phyloP scores from a whole-genome alignment of 2,329 filamentous ascomycete species.

The Teratosphaeria zuluensis region DNA sequence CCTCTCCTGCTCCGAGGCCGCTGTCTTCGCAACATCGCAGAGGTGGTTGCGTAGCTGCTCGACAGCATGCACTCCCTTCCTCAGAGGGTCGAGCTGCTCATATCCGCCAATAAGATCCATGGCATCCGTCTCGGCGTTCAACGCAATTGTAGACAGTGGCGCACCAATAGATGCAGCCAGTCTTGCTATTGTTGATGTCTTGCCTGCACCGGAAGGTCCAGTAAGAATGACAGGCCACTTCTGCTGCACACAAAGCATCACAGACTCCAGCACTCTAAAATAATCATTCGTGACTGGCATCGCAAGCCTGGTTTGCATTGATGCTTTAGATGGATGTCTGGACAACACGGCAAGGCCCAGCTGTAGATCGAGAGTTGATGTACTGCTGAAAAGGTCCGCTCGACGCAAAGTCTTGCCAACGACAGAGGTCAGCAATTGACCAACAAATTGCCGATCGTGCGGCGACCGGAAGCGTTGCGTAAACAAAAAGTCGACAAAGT shows the following conservation, averaged over 20 bases:
- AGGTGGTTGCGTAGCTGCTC: conserved; percentile 2
- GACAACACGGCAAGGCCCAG: conserved; percentile 64
- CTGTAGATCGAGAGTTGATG: conserved; percentile 58
- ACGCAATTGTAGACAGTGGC: conserved; percentile 67
- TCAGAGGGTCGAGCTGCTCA: conserved; percentile 78
- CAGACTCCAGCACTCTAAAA: conserved; percentile 68
- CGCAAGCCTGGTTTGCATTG: not conserved
- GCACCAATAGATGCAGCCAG: conserved; percentile 72
- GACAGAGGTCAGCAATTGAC: conserved; percentile 54
- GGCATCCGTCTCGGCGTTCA: conserved; percentile 92
- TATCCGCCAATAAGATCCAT: conserved; percentile 97
- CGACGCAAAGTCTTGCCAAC: conserved; percentile 42
- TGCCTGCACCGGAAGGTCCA: conserved; percentile 76
- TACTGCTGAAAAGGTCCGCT: conserved; percentile 59
- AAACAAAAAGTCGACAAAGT: conserved; percentile 76
- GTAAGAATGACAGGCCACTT: conserved; percentile 84
- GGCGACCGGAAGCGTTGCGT: conserved; percentile 74
- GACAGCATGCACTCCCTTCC: conserved; percentile 28
- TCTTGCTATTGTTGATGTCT: conserved; percentile 69
- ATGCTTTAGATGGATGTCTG: not conserved
- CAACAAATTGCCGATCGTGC: conserved; percentile 57
- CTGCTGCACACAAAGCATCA: conserved; percentile 78
- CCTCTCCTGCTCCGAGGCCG: not conserved
- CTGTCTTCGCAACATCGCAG: not conserved
- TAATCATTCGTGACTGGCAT: conserved; percentile 26